These are phyloP conservation scores for Cladophialophora immunda DNA, from an alignment of 2,329 filamentous ascomycete genomes.

Conservation along the genomic window DNA sequence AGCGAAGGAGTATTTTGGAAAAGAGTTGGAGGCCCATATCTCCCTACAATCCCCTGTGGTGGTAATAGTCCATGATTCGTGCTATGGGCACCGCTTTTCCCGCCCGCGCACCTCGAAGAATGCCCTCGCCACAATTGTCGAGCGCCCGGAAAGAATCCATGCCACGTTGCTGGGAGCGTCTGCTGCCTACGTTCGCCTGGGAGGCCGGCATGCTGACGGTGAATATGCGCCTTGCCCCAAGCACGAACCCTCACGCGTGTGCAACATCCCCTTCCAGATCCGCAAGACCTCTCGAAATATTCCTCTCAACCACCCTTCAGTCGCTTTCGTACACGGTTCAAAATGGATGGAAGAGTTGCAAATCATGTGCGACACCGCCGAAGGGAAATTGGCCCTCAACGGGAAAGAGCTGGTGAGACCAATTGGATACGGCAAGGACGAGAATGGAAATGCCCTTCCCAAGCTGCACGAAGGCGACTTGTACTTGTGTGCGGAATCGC, in stretches of 20 bases:
- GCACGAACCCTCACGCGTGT: conserved; percentile 27
- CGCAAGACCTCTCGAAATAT: conserved; percentile 78
- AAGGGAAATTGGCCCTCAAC: conserved; percentile 76
- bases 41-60: conserved; percentile 67
- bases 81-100: conserved; percentile 92
- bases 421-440: conserved; percentile 48
- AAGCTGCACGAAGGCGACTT: conserved; percentile 87
- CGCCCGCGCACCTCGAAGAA: conserved; percentile 78
- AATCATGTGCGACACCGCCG: conserved; percentile 82
- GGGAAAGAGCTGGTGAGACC: conserved; percentile 80
- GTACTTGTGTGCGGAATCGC: conserved; percentile 86
- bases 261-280: conserved; percentile 75
- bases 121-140: conserved; percentile 82
- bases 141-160: conserved; percentile 88
- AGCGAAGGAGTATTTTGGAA: conserved; percentile 73
- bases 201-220: conserved; percentile 75
- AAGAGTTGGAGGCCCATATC: conserved; percentile 73
- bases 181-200: conserved; percentile 88
- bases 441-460: conserved; percentile 51
- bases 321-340: conserved; percentile 88
- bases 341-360: conserved; percentile 95
- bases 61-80: conserved; percentile 89
- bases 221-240: conserved; percentile 70
- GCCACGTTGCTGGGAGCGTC: conserved; percentile 84
- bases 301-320: conserved; percentile 75